Evolutionary conservation across 2,329 filamentous ascomycete genomes (phyloP).

Genomic region (Raffaelea albimanens): DNA sequence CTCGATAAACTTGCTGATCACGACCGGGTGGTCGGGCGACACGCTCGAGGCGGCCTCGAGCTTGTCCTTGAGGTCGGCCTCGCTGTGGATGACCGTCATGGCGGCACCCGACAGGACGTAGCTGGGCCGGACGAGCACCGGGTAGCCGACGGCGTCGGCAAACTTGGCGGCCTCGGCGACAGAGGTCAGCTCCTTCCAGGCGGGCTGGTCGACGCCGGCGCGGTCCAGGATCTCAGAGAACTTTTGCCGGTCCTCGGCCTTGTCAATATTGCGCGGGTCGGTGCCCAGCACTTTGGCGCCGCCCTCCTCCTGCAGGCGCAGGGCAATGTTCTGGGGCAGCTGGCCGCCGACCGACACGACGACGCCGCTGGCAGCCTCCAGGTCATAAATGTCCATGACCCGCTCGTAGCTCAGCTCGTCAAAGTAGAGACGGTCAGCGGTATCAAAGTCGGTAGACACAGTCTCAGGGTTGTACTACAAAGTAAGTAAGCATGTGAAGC

Average conservation of each 20-base stretch:
- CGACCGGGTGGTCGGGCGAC: slow-evolving; percentile 92
- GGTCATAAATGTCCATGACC: slow-evolving; percentile 97
- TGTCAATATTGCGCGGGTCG: slow-evolving; percentile 89
- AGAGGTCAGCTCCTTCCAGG: slow-evolving; percentile 94
- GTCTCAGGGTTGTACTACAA: slow-evolving; percentile 68
- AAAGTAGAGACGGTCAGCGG: slow-evolving; percentile 87
- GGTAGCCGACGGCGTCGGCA: slow-evolving; percentile 77
- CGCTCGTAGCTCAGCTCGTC: slow-evolving; percentile 95
- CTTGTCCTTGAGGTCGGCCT: slow-evolving; percentile 89
- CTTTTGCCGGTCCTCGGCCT: slow-evolving; percentile 95
- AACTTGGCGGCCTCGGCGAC: slow-evolving; percentile 82
- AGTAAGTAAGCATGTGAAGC: not conserved
- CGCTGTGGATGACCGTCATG: slow-evolving; percentile 91
- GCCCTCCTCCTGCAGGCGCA: slow-evolving; percentile 84
- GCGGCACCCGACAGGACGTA: slow-evolving; percentile 96
- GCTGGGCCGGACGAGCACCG: slow-evolving; percentile 85
- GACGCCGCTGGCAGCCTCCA: slow-evolving; percentile 75
- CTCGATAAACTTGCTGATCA: slow-evolving; percentile 98
- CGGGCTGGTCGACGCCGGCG: slow-evolving; percentile 92
- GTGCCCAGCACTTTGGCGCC: slow-evolving; percentile 88
- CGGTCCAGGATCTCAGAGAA: slow-evolving; percentile 96
- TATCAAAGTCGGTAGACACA: slow-evolving; percentile 74
- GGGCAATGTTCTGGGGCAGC: slow-evolving; percentile 93
- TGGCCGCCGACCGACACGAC: slow-evolving; percentile 95
- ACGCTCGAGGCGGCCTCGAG: slow-evolving; percentile 82